Percentiles rank a stretch among this genome's conserved stretches.
Conservation (phyloP, 257 asterid species). For the Lycium barbarum region DNA sequence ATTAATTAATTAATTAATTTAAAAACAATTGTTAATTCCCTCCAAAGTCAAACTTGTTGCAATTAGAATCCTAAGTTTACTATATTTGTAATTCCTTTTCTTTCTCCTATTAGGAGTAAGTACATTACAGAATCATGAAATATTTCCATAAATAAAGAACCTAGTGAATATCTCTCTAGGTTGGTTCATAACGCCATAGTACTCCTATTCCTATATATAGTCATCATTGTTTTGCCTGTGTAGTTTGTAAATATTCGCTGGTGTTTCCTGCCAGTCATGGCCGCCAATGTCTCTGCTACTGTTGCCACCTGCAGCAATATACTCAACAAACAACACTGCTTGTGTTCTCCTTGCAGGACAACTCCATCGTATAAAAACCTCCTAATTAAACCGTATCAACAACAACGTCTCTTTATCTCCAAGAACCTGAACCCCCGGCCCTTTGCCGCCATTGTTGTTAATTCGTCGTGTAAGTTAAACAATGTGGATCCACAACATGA, state of each 20-base stretch:
- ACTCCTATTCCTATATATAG: not conserved
- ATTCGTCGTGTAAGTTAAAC: constrained; percentile 29
- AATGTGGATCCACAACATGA: not conserved
- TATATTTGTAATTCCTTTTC: not conserved
- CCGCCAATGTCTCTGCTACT: constrained; percentile 43
- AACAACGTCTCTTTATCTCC: constrained; percentile 40
- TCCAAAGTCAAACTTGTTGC: not conserved
- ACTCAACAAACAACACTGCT: not conserved
- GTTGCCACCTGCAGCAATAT: constrained; percentile 24
- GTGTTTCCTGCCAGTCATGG: constrained; percentile 28
- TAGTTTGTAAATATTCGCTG: not conserved
- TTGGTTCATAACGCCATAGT: too few relatives aligned
- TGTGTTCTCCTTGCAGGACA: not conserved
- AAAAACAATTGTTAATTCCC: not conserved
- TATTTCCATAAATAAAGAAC: not conserved
- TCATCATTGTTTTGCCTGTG: not conserved
- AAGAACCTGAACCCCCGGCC: constrained; percentile 33
- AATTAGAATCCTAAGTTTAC: not conserved
- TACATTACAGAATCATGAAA: too few relatives aligned
- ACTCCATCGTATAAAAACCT: constrained; percentile 41
- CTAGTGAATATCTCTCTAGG: too few relatives aligned
- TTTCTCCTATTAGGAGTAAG: not conserved
- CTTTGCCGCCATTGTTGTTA: constrained; percentile 37
- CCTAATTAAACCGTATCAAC: constrained; percentile 36
- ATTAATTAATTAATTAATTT: too few relatives aligned